Evolutionary conservation across 306 rosid genomes (phyloP), one percentile per base, ranked within the genome.

Genomic region (Fragaria nilgerrensis): DNA sequence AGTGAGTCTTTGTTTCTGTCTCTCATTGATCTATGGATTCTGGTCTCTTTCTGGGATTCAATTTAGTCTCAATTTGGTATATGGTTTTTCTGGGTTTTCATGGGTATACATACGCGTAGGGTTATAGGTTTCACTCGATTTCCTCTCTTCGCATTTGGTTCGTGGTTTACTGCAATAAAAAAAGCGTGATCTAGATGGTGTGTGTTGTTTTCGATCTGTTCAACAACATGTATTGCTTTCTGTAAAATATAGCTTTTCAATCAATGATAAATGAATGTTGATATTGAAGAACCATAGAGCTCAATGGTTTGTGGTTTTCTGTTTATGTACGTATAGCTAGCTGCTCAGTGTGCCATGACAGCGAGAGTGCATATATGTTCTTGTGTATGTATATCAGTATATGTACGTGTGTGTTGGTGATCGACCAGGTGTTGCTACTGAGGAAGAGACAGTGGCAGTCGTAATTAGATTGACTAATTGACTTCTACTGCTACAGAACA

Each of bases 191-290:
- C 17, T 74, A 75, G 66, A 67, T 72, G 48, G 48, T 44, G 41
- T 58, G 77, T 68, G 37, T 65, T 50, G 75, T 70, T 41, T 70
- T 39, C 47, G 47, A 64, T 62, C 68, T 62, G 50, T 53, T 39
- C 47, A 50, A 70, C 55, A 23, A 9, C 39, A 19, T 68, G 63
- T 72, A 44, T 13, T 47, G 68, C 43, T 66, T 67, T 77, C 65
- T 64, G 85, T 69, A 73, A 67, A 43, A 61, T 73, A 66, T 75
- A 62, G 70, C 55, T 15, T 66, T 68, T 79, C 56, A 73, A 39
- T 65, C 39, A 36, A 66, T 65, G 70, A 13, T 3, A 41, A 73
- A 52, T 82, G 52, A 23, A 19, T 77, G 41, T 66, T 49, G 32
- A 16, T 12, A 23, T 69, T 47, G 2, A 67, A 63, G 48, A 79